Percentiles rank a stretch among this genome's conserved stretches.
Conservation (phyloP, 768 basidiomycete genomes). For the Russula sp. region DNA sequence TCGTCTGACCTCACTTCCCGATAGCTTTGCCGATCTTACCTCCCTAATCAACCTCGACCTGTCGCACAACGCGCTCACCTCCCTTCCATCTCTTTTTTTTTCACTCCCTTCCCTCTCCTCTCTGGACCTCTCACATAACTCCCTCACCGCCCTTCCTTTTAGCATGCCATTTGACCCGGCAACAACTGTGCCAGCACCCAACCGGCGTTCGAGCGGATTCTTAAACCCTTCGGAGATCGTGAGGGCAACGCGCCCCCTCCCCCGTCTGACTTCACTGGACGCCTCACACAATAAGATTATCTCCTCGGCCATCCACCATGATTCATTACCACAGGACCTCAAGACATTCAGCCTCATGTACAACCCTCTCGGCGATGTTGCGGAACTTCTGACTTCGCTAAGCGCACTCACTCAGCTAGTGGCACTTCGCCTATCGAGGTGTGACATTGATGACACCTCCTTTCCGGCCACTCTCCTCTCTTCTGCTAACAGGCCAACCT, state of each 20-base stretch:
- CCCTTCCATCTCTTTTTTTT: slow-evolving; percentile 62
- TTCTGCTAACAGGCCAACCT: slow-evolving; percentile 37
- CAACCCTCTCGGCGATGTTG: slow-evolving; percentile 56
- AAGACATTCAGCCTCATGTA: slow-evolving; percentile 60
- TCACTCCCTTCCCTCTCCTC: slow-evolving; percentile 62
- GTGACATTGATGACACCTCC: slow-evolving; percentile 56
- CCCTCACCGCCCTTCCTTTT: slow-evolving; percentile 58
- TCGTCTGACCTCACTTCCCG: slow-evolving; percentile 57
- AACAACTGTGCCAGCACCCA: slow-evolving; percentile 32
- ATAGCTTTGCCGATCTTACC: slow-evolving; percentile 64
- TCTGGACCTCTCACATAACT: slow-evolving; percentile 73
- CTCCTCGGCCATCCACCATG: slow-evolving; percentile 51
- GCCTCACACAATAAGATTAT: slow-evolving; percentile 65
- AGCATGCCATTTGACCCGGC: slow-evolving; percentile 49
- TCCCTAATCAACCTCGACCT: slow-evolving; percentile 67
- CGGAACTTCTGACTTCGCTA: slow-evolving; percentile 20
- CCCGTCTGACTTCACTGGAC: slow-evolving; percentile 60
- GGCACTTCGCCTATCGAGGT: slow-evolving; percentile 22
- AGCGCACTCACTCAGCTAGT: slow-evolving; percentile 24
- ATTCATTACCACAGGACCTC: slow-evolving; percentile 51
- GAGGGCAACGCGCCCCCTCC: slow-evolving; percentile 62
- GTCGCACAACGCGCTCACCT: slow-evolving; percentile 64
- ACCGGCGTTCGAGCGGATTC: slow-evolving; percentile 49
- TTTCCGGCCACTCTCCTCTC: slow-evolving; percentile 44
- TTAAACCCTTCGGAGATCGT: slow-evolving; percentile 56